Conservation (phyloP, 2,329 filamentous ascomycete genomes). For the Sclerotinia subarctica region DNA sequence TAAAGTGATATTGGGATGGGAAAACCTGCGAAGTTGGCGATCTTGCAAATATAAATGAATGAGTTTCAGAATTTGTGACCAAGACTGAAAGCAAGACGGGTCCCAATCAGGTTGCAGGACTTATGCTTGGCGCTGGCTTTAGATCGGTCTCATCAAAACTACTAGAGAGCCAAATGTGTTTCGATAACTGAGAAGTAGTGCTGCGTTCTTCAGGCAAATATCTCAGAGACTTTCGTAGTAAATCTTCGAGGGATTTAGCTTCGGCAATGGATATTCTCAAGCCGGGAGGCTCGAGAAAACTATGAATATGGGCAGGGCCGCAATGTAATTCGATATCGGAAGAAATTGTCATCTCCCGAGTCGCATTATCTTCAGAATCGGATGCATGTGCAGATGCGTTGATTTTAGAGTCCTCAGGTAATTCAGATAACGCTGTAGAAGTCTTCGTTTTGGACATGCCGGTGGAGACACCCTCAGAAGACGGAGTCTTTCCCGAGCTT, state of each 20-base stretch:
- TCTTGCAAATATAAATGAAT: background rate
- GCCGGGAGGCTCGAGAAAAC: slow-evolving; percentile 24
- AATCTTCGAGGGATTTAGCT: slow-evolving; percentile 19
- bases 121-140: background rate
- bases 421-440: background rate
- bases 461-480: slow-evolving; percentile 27
- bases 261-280: slow-evolving; percentile 24
- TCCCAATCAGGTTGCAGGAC: background rate
- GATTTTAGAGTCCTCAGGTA: background rate
- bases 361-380: background rate
- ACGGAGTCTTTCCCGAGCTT: slow-evolving; percentile 24
- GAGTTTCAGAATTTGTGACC: background rate
- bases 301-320: background rate
- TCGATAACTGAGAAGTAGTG: slow-evolving; percentile 18
- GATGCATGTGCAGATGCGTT: background rate
- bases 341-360: background rate
- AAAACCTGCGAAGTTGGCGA: background rate
- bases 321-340: background rate
- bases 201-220: slow-evolving; percentile 25
- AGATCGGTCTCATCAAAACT: background rate
- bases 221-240: slow-evolving; percentile 23
- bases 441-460: background rate
- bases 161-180: slow-evolving; percentile 25
- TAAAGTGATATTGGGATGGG: background rate
- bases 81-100: background rate